Evolutionary conservation across 352 stramenopile species (phyloP).

Genomic region (Pseudoperonospora humuli): DNA sequence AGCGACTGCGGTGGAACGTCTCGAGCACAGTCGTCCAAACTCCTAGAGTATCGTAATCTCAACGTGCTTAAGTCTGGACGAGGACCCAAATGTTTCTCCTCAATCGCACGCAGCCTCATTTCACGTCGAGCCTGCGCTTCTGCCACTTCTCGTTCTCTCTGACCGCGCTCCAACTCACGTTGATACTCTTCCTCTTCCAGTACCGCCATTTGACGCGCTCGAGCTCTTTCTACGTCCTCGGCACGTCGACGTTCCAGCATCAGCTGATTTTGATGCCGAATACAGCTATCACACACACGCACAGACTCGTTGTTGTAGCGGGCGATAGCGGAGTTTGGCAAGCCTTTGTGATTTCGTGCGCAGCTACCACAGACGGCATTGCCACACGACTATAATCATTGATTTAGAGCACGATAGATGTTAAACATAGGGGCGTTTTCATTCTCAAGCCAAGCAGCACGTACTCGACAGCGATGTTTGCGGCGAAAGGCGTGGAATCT

Average conservation of each 20-base stretch:
- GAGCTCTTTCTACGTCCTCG: constrained; percentile 63
- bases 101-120: constrained; percentile 36
- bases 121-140: constrained; percentile 40
- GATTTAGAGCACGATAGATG: not conserved
- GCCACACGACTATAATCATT: constrained; percentile 45
- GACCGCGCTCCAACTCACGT: constrained; percentile 40
- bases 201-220: constrained; percentile 60
- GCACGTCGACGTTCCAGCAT: constrained; percentile 56
- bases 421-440: not conserved
- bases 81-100: constrained; percentile 51
- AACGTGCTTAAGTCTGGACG: constrained; percentile 41
- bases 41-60: constrained; percentile 28
- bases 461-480: constrained; percentile 77
- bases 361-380: constrained; percentile 75
- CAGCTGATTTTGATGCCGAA: constrained; percentile 70
- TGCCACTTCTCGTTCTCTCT: constrained; percentile 40
- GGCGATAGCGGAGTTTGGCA: constrained; percentile 52
- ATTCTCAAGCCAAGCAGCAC: not conserved
- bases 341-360: constrained; percentile 66
- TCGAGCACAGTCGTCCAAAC: constrained; percentile 43
- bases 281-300: constrained; percentile 73
- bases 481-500: constrained; percentile 82
- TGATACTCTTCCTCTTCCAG: constrained; percentile 59
- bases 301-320: constrained; percentile 75
- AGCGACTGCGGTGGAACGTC: constrained; percentile 19